A percentile compares a stretch with the other conserved stretches of the same genome.
These are phyloP conservation scores for Solanum chacoense DNA, from an alignment of 305 asterid species.

Conservation along the genomic window DNA sequence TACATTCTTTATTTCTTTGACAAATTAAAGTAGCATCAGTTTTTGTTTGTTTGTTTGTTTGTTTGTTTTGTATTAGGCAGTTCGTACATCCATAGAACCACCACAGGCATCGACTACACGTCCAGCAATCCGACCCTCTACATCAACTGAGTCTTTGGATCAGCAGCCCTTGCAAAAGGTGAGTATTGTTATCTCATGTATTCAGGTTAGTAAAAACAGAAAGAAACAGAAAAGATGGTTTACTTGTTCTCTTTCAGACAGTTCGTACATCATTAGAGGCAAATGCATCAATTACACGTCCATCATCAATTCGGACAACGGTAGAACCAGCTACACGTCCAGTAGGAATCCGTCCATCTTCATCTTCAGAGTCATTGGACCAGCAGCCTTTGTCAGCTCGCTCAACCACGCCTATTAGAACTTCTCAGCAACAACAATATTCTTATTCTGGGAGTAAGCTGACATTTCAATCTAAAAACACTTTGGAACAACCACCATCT, in stretches of 20 bases:
- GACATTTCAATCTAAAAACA: background rate
- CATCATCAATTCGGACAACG: constrained; percentile 7
- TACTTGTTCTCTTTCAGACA: constrained; percentile 12
- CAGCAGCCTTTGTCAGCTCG: constrained; percentile 13
- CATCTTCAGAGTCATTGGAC: constrained; percentile 2
- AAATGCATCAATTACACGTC: constrained; percentile 10
- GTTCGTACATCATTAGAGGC: constrained; percentile 18
- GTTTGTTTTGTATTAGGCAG: constrained; percentile 14
- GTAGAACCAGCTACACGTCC: constrained; percentile 29
- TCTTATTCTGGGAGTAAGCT: background rate
- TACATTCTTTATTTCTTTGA: background rate
- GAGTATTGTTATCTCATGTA: background rate
- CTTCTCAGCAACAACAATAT: constrained; percentile 7
- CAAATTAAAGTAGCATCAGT: background rate
- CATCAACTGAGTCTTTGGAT: background rate
- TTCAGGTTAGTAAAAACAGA: background rate
- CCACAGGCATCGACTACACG: constrained; percentile 23
- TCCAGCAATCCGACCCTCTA: constrained; percentile 1
- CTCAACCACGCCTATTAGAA: constrained; percentile 6
- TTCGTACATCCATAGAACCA: constrained; percentile 19
- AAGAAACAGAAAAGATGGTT: background rate
- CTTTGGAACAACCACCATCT: constrained; percentile 18
- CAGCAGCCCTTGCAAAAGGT: background rate
- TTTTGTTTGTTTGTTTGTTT: background rate
- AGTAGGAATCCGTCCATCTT: background rate